Evolutionary conservation across 192 early-diverging fungal species (phyloP), one percentile per base, ranked within the genome.

Genomic region (Coemansia sp.): DNA sequence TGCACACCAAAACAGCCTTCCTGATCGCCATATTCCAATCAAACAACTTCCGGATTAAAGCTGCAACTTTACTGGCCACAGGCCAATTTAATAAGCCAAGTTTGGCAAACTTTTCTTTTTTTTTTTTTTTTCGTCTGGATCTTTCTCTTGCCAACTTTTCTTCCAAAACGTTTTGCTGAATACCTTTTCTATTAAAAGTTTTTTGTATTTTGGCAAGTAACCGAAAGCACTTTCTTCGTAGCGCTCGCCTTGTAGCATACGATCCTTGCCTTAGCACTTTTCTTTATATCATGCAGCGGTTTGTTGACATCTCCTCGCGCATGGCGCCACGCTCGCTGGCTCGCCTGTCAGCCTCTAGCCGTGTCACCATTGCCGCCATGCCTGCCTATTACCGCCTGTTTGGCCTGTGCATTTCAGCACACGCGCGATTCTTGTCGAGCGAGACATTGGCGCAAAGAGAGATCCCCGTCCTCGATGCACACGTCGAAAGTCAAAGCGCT

Each of bases 211-310:
- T 22, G 46, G 26, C 26, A 50, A 50, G 46, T 50, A 50, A 15
- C 14, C 46, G 24, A 22, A 21, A 27, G n/a, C 44, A 21, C 19
- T 29, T 29, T 29, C 14, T 15, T 50, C 24, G 42, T 44, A 11
- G 42, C 42, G 19, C 19, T 44, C 26, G 46, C 27, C 8, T 14
- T 50, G 46, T 27, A 29, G 46, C 27, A 27, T 50, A 29, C 46
- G 46, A 50, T 50, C 46, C n/a, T 50, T n/a, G 46, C 46, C n/a
- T 27, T 24, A 29, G 46, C 24, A n/a, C 21, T 29, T 15, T 29
- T 7, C n/a, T 50, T 24, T 50, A 50, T 29, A 24, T 4, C 26
- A 73, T 73, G 70, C 70, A 73, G 55, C 58, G 63, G 58, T 53
- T 67, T 37, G 21, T 56, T 33, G 48, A 40, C 42, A n/a, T 40